phyloP scores from a whole-genome alignment of 2,329 filamentous ascomycete species.

The Lasiodiplodia sp. region DNA sequence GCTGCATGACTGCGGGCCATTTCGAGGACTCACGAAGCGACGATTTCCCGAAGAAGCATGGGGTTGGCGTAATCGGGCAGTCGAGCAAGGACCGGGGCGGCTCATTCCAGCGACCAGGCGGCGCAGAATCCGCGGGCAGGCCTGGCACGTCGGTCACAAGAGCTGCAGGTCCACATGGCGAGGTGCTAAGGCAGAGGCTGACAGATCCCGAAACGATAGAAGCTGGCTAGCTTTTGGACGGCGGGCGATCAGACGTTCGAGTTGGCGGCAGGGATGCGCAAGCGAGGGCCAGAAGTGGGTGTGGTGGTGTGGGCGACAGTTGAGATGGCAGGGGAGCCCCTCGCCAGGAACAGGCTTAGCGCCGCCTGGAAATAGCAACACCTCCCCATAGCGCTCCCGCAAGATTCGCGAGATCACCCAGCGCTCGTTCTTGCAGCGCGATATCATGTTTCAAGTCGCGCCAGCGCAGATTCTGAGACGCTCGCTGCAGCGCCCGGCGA shows the following conservation, averaged over 20 bases:
- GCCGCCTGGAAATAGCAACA: slow-evolving; percentile 10
- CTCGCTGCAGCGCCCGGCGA: background rate
- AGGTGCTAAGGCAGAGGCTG: background rate
- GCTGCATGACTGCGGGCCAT: slow-evolving; percentile 8
- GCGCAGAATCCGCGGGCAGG: slow-evolving; percentile 1
- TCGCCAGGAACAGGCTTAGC: slow-evolving; percentile 24
- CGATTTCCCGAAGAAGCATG: slow-evolving; percentile 17
- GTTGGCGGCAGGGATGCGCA: slow-evolving; percentile 1
- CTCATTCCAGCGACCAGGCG: background rate
- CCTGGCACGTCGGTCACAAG: background rate
- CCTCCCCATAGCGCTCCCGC: background rate
- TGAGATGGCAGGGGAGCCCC: background rate
- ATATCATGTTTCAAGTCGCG: slow-evolving; percentile 11
- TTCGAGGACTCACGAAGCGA: slow-evolving; percentile 13
- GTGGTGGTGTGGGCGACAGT: background rate
- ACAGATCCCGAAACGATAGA: slow-evolving; percentile 21
- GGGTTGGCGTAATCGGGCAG: slow-evolving; percentile 5
- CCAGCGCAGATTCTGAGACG: slow-evolving; percentile 3
- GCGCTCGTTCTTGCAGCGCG: background rate
- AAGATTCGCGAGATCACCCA: slow-evolving; percentile 23
- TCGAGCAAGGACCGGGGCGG: background rate
- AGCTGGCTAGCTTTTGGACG: background rate
- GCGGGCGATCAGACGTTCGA: background rate
- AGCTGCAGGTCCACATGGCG: slow-evolving; percentile 11
- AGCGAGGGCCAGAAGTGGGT: background rate